Evolutionary conservation across 306 rosid genomes (phyloP), one percentile per base, ranked within the genome.

Genomic region (Cyamopsis tetragonoloba): DNA sequence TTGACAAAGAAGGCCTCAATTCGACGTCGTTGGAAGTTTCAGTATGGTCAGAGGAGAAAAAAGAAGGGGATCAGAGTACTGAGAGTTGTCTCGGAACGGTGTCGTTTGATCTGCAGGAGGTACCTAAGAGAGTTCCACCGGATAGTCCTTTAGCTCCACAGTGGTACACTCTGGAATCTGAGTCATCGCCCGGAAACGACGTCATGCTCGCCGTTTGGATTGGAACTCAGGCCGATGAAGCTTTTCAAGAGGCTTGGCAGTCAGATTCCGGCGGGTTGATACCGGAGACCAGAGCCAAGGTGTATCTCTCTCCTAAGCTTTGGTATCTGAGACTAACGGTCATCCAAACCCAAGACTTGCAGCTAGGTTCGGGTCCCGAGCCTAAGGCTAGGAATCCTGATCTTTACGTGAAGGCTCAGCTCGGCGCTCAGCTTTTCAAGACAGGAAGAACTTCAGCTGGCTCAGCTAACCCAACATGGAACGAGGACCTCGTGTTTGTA

Each of bases 321-420:
- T 92, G 98, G 96, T 92, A 87, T 62, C 43, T 92, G 66, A 78
- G 98, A 65, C 62, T 92, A 84, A 92, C 98, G 86, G 93, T 93
- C 71, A 93, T 93, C 93, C 96, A 93, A 30, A 86, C 85, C 88
- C 98, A 89, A 32, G 96, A 83, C 53, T 78, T 89, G 34, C 96
- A 87, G 63, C 65, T 85, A 65, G 84, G 49, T 44, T 58, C 77
- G 79, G 79, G 10, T 8, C 0, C 81, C 84, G 92, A 85, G 11
- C 34, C 86, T 59, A 87, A 79, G 79, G 41, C 59, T 26, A 74
- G 81, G 55, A 74, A 18, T 19, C 81, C 88, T 0, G 93, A 92
- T 12, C 74, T 89, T 58, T 84, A 80, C 15, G 89, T 92, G 0
- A 92, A 86, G 55, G 96, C 83, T 1, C 95, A 92, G 46, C 84